Percentiles rank a stretch among this genome's conserved stretches.
These are phyloP conservation scores for Quercus aquifolioides DNA, from an alignment of 306 rosid genomes.

Conservation along the genomic window DNA sequence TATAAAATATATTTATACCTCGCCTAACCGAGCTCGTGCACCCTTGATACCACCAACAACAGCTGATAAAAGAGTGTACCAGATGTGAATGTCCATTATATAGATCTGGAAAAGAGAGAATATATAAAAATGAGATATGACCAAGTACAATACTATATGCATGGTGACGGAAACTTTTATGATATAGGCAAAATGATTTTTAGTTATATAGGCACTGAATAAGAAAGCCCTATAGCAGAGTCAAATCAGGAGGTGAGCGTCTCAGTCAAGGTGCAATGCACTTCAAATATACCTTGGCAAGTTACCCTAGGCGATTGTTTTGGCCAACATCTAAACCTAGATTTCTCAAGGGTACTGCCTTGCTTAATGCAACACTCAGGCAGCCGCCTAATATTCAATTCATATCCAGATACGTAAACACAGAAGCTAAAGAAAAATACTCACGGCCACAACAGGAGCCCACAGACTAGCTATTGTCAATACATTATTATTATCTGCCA, in stretches of 20 bases:
- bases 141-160: background rate
- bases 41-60: conserved; percentile 92
- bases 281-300: background rate
- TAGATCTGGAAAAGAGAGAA: conserved; percentile 62
- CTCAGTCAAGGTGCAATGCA: background rate
- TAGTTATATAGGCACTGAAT: background rate
- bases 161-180: conserved; percentile 1
- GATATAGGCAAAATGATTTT: background rate
- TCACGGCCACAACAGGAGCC: conserved; percentile 98
- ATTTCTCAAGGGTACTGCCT: background rate
- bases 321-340: background rate
- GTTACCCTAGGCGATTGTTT: background rate
- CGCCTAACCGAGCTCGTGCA: conserved; percentile 93
- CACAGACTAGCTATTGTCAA: conserved; percentile 77
- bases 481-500: conserved; percentile 74
- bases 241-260: background rate
- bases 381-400: background rate
- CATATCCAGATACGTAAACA: conserved; percentile 1
- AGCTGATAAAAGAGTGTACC: conserved; percentile 92
- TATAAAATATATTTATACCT: conserved; percentile 47
- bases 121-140: conserved; percentile 25
- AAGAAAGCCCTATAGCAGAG: conserved; percentile 11
- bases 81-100: conserved; percentile 91
- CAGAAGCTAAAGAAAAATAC: conserved; percentile 34
- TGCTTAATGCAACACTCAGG: conserved; percentile 1